These are phyloP conservation scores for Sporisorium sorghi DNA, from an alignment of 1,284 basidiomycete species.

Conservation along the genomic window DNA sequence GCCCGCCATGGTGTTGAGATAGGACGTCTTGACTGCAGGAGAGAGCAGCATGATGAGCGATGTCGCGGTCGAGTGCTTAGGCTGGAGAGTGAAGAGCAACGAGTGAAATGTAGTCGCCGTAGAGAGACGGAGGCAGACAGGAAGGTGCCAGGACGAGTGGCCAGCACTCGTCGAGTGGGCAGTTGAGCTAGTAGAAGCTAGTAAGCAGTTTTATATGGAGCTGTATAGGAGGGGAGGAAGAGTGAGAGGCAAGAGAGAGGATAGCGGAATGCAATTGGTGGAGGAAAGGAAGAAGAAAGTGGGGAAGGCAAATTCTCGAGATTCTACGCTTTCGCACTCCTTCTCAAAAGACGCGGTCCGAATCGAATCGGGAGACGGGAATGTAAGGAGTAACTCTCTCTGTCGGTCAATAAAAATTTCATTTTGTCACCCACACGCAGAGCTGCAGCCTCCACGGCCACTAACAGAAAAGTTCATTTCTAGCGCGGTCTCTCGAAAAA, in stretches of 20 bases:
- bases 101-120: too few relatives aligned
- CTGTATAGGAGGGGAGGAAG: neutral
- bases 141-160: constrained; percentile 1
- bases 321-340: constrained; percentile 6
- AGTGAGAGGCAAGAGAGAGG: neutral
- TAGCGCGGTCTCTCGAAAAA: constrained; percentile 13
- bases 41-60: constrained; percentile 56
- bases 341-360: neutral
- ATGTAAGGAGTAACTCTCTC: constrained; percentile 19
- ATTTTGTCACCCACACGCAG: neutral
- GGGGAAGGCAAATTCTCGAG: constrained; percentile 9
- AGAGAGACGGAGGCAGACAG: neutral
- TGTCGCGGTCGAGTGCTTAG: constrained; percentile 1
- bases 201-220: neutral
- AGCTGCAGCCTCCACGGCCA: neutral
- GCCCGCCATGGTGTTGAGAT: constrained; percentile 50
- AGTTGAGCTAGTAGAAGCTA: neutral
- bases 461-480: constrained; percentile 6
- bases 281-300: constrained; percentile 28
- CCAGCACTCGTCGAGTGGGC: constrained; percentile 9
- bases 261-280: neutral
- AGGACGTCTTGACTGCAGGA: constrained; percentile 52
- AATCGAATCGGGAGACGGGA: constrained; percentile 39
- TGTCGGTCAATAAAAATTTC: constrained; percentile 1
- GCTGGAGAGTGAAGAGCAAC: too few relatives aligned